These are phyloP conservation scores for Microglena sp. DNA, from an alignment of 139 green algal genomes.

Conservation along the genomic window DNA sequence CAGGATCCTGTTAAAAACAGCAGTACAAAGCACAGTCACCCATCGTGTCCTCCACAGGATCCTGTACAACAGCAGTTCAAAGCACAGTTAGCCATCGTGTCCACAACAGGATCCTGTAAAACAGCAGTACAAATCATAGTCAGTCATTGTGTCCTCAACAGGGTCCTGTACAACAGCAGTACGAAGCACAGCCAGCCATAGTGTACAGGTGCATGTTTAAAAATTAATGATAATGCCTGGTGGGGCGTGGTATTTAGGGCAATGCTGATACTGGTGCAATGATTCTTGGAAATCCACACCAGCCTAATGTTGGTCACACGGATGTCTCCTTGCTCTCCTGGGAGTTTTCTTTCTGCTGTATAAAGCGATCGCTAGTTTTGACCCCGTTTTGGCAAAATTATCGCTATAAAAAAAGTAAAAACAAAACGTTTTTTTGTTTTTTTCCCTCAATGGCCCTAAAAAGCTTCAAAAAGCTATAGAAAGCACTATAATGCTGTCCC, in stretches of 20 bases:
- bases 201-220: too few species aligned
- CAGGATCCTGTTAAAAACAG: neutral
- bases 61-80: neutral
- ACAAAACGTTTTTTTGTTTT: too few species aligned
- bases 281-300: constrained; percentile 37
- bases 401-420: too few species aligned
- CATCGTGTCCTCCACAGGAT: neutral
- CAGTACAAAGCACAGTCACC: neutral
- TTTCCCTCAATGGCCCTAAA: too few species aligned
- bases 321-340: constrained; percentile 37
- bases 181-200: neutral
- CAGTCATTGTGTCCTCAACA: neutral
- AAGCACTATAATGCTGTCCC: too few species aligned
- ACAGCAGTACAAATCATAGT: neutral
- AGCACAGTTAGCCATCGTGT: neutral
- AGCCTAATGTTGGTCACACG: constrained; percentile 46
- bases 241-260: too few species aligned
- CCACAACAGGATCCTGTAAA: neutral
- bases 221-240: too few species aligned
- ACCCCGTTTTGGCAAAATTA: too few species aligned
- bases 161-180: neutral
- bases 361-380: too few species aligned
- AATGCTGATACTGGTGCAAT: constrained; percentile 48
- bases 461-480: too few species aligned
- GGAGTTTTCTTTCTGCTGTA: too few species aligned